Conservation (phyloP, 305 asterid species). For the Solanum hybrid region DNA sequence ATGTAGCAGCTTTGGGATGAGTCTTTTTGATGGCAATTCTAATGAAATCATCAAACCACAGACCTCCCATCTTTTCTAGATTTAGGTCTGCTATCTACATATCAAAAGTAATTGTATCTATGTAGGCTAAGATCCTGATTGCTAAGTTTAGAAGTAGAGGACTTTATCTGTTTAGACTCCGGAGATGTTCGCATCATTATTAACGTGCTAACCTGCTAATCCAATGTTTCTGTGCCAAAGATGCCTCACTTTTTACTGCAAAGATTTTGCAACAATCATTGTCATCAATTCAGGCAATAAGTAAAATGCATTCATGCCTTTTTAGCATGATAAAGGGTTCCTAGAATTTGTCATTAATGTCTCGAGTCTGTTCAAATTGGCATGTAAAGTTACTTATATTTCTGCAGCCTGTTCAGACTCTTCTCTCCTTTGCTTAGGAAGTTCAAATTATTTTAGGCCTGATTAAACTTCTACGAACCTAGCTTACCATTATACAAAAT, state of each 20-base stretch:
- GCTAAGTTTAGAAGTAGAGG: neutral
- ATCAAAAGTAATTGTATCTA: neutral
- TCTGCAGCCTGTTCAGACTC: neutral
- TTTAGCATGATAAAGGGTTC: neutral
- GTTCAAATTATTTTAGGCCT: neutral
- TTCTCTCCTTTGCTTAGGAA: neutral
- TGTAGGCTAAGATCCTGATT: neutral
- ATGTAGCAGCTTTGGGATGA: neutral
- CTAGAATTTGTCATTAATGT: neutral
- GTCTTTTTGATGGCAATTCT: neutral
- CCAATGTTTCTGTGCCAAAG: neutral
- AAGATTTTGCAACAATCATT: neutral
- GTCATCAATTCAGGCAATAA: neutral
- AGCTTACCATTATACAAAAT: neutral
- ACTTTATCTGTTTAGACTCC: neutral
- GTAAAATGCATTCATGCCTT: neutral
- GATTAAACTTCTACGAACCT: neutral
- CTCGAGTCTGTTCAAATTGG: neutral
- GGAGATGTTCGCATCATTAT: neutral
- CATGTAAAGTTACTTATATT: neutral
- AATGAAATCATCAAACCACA: neutral
- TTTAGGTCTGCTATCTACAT: neutral
- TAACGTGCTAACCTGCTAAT: neutral
- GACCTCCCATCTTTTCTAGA: neutral
- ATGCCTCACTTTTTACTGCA: neutral